Base-by-base conservation (phyloP, 106 monocot species). In the Dactylorhiza incarnata region DNA sequence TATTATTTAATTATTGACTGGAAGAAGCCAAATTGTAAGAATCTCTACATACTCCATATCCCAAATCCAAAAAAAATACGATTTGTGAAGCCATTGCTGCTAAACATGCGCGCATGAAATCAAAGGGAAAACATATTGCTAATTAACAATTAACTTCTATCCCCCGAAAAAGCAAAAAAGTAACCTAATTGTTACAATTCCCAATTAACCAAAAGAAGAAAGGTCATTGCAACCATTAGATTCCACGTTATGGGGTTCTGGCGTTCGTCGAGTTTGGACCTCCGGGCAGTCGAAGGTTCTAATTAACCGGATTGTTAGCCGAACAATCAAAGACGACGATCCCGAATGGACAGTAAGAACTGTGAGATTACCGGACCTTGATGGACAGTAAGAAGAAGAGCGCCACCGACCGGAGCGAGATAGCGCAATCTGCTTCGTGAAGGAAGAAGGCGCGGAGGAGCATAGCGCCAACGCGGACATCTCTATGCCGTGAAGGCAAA, bases 381-480 rank as follows among this genome's bases (percentile, higher is more conserved):
- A 69, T 17, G 69, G 43, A 69, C 45, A 17, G 45, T 46, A 14
- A 46, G 24, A 17, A n/a, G 69, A 19, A 46, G 45, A 69, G 2
- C 45, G 45, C 69, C 69, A 17, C 69, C 43, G 45, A 45, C 45
- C 43, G 2, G 69, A 69, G n/a, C 16, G 68, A 45, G 44, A 16
- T 23, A 45, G 5, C 14, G 45, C n/a, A 46, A 69, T 69, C 45
- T 45, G 45, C 10, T 69, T 46, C 69, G 45, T 16, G 15, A 5
- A 17, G n/a, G 45, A 3, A 46, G 45, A 13, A 69, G 69, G 69
- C 45, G 15, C 11, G 17, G 5, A 69, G 45, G 45, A 16, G 69
- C 69, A 69, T 17, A 69, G 16, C 69, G 44, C 68, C 26, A 69
- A 46, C 6, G 45, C 17, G 45, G 69, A 19, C 69, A 69, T 69